A percentile compares a stretch with the other conserved stretches of the same genome.
Evolutionary conservation across 768 basidiomycete species (phyloP).

Genomic region (Mycena chlorophos): DNA sequence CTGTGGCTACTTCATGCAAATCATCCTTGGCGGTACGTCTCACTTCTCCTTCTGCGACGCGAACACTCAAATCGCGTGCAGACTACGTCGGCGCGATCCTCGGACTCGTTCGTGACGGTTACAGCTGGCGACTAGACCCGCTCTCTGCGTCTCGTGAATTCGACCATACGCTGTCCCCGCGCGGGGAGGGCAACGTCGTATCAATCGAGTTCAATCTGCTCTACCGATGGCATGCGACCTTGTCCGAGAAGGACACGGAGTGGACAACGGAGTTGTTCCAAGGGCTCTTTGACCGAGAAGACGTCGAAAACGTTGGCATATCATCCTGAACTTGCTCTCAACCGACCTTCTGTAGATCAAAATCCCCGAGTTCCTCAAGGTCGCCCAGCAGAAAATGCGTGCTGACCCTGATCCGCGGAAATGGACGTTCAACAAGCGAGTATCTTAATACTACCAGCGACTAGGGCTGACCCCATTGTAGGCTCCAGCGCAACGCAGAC

Average conservation of each 20-base stretch:
- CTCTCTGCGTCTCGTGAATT: slow-evolving; percentile 43
- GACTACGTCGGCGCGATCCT: slow-evolving; percentile 80
- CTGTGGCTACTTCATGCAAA: slow-evolving; percentile 68
- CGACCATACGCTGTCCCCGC: slow-evolving; percentile 53
- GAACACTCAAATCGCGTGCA: slow-evolving; percentile 6
- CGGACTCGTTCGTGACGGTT: slow-evolving; percentile 63
- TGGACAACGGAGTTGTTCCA: slow-evolving; percentile 57
- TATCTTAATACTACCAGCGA: not conserved
- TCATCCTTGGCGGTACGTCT: slow-evolving; percentile 55
- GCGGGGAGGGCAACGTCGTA: slow-evolving; percentile 74
- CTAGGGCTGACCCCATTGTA: slow-evolving; percentile 22
- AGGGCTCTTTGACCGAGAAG: slow-evolving; percentile 40
- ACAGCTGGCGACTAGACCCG: slow-evolving; percentile 68
- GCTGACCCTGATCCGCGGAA: slow-evolving; percentile 38
- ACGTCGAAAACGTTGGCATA: slow-evolving; percentile 39
- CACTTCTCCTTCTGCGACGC: not conserved
- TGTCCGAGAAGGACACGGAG: slow-evolving; percentile 52
- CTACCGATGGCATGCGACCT: slow-evolving; percentile 66
- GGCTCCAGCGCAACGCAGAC: slow-evolving; percentile 49
- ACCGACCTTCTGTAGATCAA: slow-evolving; percentile 29
- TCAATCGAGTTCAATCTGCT: slow-evolving; percentile 75
- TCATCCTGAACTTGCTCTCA: not conserved
- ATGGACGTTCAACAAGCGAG: slow-evolving; percentile 60
- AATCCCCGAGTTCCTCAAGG: slow-evolving; percentile 38
- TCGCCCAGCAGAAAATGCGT: slow-evolving; percentile 31